Evolutionary conservation across 805 yeast genomes (phyloP).

Genomic region (Pichia sporocuriosa): DNA sequence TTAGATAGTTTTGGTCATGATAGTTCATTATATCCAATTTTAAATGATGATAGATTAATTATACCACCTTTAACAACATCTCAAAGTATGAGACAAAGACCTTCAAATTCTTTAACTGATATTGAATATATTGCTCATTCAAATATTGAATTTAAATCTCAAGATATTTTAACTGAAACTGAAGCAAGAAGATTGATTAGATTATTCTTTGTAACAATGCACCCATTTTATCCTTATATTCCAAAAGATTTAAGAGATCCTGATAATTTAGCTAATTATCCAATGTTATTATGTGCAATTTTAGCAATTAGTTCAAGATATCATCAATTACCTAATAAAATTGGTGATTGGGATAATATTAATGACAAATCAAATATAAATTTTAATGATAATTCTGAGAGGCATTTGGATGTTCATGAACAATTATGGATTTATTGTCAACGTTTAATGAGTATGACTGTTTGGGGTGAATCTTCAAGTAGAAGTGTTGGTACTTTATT

Average conservation of each 20-base stretch:
- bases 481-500: conserved; percentile 81
- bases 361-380: conserved; percentile 24
- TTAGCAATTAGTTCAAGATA: conserved; percentile 76
- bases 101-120: conserved; percentile 43
- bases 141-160: background rate
- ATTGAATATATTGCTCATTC: conserved; percentile 57
- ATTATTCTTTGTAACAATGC: conserved; percentile 68
- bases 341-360: conserved; percentile 13
- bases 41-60: conserved; percentile 25
- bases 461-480: conserved; percentile 91
- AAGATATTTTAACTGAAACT: conserved; percentile 44
- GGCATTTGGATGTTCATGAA: conserved; percentile 63
- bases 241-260: conserved; percentile 68
- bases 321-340: conserved; percentile 46
- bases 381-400: conserved; percentile 13
- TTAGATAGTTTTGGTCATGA: conserved; percentile 27
- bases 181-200: conserved; percentile 55
- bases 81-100: conserved; percentile 39
- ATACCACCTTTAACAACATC: conserved; percentile 41
- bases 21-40: conserved; percentile 19
- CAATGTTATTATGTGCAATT: conserved; percentile 73
- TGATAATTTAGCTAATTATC: conserved; percentile 64
- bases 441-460: conserved; percentile 71
- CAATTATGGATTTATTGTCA: conserved; percentile 82
- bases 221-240: conserved; percentile 85